These are phyloP conservation scores for Xylariaceae sp. DNA, from an alignment of 2,329 filamentous ascomycete species.

Conservation along the genomic window DNA sequence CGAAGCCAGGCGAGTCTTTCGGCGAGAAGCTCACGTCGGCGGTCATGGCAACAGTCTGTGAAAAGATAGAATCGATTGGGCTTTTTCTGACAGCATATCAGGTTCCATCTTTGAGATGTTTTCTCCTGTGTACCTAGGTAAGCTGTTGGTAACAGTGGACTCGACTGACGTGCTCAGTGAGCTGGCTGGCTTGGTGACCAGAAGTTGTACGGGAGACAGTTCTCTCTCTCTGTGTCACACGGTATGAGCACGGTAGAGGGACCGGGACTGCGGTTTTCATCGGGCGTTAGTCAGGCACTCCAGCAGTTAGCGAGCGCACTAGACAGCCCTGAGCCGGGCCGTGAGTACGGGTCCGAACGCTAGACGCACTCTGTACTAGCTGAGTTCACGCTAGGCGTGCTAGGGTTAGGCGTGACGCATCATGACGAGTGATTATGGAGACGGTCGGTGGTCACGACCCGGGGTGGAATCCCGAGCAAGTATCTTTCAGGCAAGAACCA, in stretches of 20 bases:
- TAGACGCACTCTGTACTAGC: not conserved
- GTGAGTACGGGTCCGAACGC: not conserved
- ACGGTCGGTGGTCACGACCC: not conserved
- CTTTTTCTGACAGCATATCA: constrained; percentile 7
- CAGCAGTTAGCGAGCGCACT: no score
- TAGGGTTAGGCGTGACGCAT: not conserved
- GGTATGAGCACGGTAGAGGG: no score
- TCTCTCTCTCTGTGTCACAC: no score
- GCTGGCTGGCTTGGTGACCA: not conserved
- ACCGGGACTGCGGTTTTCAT: no score
- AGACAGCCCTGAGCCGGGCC: no score
- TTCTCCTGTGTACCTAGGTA: not conserved
- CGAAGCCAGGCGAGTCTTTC: constrained; percentile 5
- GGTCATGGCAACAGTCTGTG: constrained; percentile 10
- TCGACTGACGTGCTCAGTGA: no score
- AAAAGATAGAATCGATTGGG: constrained; percentile 7
- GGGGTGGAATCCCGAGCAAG: not conserved
- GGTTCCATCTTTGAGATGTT: constrained; percentile 13
- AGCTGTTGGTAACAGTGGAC: not conserved
- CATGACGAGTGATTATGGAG: not conserved
- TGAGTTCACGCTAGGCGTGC: not conserved
- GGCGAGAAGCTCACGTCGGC: constrained; percentile 13
- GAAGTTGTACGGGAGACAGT: no score
- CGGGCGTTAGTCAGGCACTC: no score
- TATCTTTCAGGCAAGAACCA: not conserved